phyloP scores from a whole-genome alignment of 169 alveolate species.

The Babesia ovis region DNA sequence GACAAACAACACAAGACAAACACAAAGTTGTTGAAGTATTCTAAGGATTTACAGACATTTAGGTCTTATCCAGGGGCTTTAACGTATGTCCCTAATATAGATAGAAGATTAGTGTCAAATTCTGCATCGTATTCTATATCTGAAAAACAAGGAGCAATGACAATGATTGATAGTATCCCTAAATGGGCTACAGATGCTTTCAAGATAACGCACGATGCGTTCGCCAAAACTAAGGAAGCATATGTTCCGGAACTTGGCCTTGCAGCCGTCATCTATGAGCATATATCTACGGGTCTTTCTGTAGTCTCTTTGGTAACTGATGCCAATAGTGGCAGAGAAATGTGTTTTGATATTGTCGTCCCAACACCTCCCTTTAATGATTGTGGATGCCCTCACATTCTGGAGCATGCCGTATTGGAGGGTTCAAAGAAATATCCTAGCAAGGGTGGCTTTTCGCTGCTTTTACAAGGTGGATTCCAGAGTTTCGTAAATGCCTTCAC shows the following conservation, averaged over 20 bases:
- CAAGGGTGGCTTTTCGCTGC: conserved; percentile 80
- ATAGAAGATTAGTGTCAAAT: neutral
- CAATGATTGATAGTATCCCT: conserved; percentile 4
- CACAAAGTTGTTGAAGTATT: neutral
- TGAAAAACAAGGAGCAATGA: neutral
- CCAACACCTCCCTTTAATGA: conserved; percentile 68
- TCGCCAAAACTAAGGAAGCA: conserved; percentile 32
- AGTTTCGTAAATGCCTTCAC: conserved; percentile 86
- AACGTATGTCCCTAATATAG: neutral
- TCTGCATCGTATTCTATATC: neutral
- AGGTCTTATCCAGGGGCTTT: neutral
- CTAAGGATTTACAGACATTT: too few species aligned
- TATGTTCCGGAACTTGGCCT: conserved; percentile 46
- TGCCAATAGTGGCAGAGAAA: conserved; percentile 50
- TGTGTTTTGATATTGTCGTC: conserved; percentile 58
- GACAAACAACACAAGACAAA: neutral
- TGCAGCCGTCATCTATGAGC: conserved; percentile 46
- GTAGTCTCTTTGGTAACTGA: conserved; percentile 58
- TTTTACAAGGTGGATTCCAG: conserved; percentile 81
- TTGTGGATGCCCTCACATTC: conserved; percentile 81
- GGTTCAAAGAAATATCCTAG: conserved; percentile 82
- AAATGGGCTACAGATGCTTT: conserved; percentile 63
- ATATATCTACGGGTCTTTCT: conserved; percentile 39
- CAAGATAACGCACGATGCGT: conserved; percentile 46
- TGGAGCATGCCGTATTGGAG: conserved; percentile 86